Conservation (phyloP, 371 early-diverging fungal genomes). For the Dinochytrium kinnereticum region DNA sequence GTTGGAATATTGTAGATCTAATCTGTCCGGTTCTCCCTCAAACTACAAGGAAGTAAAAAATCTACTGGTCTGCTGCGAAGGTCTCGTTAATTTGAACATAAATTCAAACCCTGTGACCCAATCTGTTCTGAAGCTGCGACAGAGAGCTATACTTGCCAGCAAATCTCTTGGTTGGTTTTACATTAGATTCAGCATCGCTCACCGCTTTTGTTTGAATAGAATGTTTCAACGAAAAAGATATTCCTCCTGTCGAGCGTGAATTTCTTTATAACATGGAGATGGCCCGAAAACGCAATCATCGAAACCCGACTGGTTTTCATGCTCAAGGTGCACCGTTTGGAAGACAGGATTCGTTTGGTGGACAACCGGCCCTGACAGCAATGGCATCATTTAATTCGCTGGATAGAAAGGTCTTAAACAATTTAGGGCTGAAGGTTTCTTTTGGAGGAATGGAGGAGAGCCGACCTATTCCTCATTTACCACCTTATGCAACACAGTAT, state of each 20-base stretch:
- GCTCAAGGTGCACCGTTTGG: not conserved
- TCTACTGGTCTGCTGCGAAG: slow-evolving; percentile 26
- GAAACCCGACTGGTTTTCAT: not conserved
- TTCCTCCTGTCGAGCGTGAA: slow-evolving; percentile 42
- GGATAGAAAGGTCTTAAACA: slow-evolving; percentile 2
- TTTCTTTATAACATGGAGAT: slow-evolving; percentile 42
- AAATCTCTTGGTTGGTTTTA: slow-evolving; percentile 25
- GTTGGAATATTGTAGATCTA: too few species aligned
- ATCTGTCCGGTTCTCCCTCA: not conserved
- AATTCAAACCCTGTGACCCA: slow-evolving; percentile 33
- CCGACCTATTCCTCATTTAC: slow-evolving; percentile 51
- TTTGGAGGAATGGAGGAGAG: slow-evolving; percentile 22
- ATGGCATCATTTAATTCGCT: not conserved
- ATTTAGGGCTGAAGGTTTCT: not conserved
- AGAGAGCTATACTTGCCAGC: slow-evolving; percentile 39
- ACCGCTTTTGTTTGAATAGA: slow-evolving; percentile 11
- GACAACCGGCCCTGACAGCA: not conserved
- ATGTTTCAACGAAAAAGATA: slow-evolving; percentile 46
- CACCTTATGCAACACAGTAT: slow-evolving; percentile 55
- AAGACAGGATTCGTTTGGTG: not conserved
- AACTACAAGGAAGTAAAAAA: slow-evolving; percentile 26
- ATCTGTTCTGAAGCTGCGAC: slow-evolving; percentile 36
- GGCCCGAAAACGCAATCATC: slow-evolving; percentile 19
- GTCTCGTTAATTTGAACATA: slow-evolving; percentile 28
- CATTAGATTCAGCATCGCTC: not conserved